Evolutionary conservation across 208 protist genomes (phyloP), one percentile per base, ranked within the genome.

Genomic region (Acanthamoeba polyphaga): DNA sequence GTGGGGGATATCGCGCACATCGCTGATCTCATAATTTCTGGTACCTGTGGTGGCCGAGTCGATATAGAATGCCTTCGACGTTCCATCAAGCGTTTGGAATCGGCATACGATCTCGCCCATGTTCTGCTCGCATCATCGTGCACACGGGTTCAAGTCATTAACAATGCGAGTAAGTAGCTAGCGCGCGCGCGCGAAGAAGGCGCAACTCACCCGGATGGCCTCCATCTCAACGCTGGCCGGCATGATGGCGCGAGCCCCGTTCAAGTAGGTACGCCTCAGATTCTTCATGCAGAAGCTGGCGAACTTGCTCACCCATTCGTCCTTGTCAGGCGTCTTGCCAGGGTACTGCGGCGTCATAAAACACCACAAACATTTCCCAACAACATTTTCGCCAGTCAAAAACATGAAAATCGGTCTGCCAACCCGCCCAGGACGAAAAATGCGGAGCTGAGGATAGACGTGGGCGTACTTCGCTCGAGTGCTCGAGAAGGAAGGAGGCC

Each of bases 11-110:
- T 38, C 38, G 38, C 38, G 38, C 38, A 38, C 38, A 38, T 1
- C 3, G 38, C 38, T 38, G 38, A 38, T 38, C 38, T 38, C 38
- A 51, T 80, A 27, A 64, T 27, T n/a, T 1, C 32, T 46, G n/a
- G n/a, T n/a, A 89, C 82, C 82, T 27, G 90, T 94, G 22, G 90
- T 84, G 29, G 90, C 62, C 53, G 58, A 94, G 70, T 94, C 90
- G 38, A 94, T 94, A 66, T 53, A 85, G 46, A 94, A 94, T 10
- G 90, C 90, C 55, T 64, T 94, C 2, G 43, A 43, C 8, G 51
- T 49, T 5, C 58, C 90, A n/a, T 94, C 90, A 8, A 94, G 32
- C 32, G 68, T 94, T 53, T 94, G 90, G 58, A 94, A 94, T 10
- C 90, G 64, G 68, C 90, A 94, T 27, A 94, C 90, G 32, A 94